Conservation (phyloP, 1,139 yeast species). For the Ogataea hybrid region DNA sequence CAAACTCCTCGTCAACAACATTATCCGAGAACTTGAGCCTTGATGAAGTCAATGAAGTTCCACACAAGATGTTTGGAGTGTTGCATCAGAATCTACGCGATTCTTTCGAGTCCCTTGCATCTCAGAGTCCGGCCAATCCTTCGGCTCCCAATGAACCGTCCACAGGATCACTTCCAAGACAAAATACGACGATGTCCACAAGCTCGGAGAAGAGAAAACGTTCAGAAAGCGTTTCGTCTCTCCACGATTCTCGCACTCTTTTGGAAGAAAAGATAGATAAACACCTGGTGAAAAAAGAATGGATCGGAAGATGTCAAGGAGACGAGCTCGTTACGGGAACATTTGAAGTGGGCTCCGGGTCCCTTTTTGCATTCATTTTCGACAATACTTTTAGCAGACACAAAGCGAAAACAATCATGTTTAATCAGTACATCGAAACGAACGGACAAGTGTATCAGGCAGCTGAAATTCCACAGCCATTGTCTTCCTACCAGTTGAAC, state of each 20-base stretch:
- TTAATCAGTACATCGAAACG: constrained; percentile 49
- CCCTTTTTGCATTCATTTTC: constrained; percentile 82
- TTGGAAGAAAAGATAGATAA: constrained; percentile 39
- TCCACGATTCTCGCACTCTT: constrained; percentile 21
- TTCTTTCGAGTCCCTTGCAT: constrained; percentile 17
- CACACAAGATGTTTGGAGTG: constrained; percentile 23
- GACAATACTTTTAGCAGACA: constrained; percentile 91
- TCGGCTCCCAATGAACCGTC: neutral
- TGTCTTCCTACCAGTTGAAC: constrained; percentile 8
- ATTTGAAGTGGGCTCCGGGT: constrained; percentile 54
- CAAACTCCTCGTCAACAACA: constrained; percentile 31
- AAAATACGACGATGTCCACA: neutral
- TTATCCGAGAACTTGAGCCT: constrained; percentile 23
- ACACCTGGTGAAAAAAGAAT: constrained; percentile 38
- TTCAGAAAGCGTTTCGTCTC: constrained; percentile 13
- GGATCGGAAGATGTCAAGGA: constrained; percentile 48
- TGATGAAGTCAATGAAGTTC: constrained; percentile 30
- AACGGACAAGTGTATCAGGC: neutral
- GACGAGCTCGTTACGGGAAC: constrained; percentile 64
- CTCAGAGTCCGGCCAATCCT: constrained; percentile 5
- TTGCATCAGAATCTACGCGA: constrained; percentile 17
- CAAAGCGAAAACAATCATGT: constrained; percentile 75
- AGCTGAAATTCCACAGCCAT: constrained; percentile 1
- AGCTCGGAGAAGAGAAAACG: constrained; percentile 14
- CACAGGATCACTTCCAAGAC: neutral